A percentile compares a stretch with the other conserved stretches of the same genome.
These are phyloP conservation scores for Solanum ossicruentum DNA, from an alignment of 257 asterid genomes.

Conservation along the genomic window DNA sequence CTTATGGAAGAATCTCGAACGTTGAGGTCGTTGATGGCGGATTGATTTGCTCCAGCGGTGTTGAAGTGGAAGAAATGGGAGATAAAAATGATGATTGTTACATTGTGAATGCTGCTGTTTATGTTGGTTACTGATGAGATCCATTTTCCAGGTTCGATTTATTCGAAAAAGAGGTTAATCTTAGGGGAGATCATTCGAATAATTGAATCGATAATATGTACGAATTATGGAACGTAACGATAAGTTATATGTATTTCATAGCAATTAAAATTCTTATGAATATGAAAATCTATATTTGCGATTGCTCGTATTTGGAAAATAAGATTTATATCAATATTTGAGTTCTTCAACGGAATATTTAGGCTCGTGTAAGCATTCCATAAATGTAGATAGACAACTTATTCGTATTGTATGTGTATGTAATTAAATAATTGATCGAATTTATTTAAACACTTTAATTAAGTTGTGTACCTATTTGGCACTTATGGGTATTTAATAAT, in stretches of 20 bases:
- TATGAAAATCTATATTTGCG: background rate
- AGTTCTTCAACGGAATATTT: too few species aligned
- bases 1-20: constrained; percentile 75
- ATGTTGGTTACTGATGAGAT: constrained; percentile 62
- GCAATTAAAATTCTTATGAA: background rate
- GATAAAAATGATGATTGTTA: constrained; percentile 85
- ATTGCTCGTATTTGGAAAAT: background rate
- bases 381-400: background rate
- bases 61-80: constrained; percentile 92
- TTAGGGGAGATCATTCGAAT: background rate
- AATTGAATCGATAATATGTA: background rate
- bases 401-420: background rate
- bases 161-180: too few species aligned
- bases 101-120: constrained; percentile 91
- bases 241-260: background rate
- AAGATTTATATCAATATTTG: background rate
- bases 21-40: constrained; percentile 93
- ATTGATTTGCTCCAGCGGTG: constrained; percentile 85
- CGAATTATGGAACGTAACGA: background rate
- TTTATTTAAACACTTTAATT: too few species aligned
- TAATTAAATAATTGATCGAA: background rate
- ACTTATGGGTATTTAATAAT: too few species aligned
- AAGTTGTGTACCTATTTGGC: too few species aligned
- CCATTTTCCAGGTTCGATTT: background rate
- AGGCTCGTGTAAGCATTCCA: background rate